Conservation (phyloP, 345 rosid genomes). For the Pseudoturritis turrita region DNA sequence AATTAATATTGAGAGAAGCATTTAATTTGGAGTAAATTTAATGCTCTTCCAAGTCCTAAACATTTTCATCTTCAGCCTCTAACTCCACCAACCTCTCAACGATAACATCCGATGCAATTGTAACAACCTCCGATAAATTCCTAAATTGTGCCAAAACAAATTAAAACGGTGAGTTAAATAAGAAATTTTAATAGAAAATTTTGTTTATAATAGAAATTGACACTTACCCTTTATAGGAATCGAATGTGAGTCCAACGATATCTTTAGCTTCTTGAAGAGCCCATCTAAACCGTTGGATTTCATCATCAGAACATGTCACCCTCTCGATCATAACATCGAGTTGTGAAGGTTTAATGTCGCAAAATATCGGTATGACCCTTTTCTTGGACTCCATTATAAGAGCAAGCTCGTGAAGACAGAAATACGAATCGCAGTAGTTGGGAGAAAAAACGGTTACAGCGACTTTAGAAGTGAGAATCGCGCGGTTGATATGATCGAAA, state of each 20-base stretch:
- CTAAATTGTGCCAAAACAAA: conserved; percentile 20
- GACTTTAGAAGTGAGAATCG: conserved; percentile 46
- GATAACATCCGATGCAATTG: conserved; percentile 51
- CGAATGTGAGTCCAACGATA: conserved; percentile 61
- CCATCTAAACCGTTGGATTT: conserved; percentile 43
- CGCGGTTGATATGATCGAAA: conserved; percentile 52
- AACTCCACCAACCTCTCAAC: conserved; percentile 53
- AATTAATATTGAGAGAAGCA: not conserved
- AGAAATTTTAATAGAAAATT: not conserved
- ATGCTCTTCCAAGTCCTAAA: not conserved
- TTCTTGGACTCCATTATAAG: conserved; percentile 60
- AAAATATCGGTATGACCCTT: conserved; percentile 69
- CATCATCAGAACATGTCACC: conserved; percentile 28
- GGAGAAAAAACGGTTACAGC: conserved; percentile 66
- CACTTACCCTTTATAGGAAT: conserved; percentile 58
- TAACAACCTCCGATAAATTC: conserved; percentile 61
- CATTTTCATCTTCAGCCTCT: conserved; percentile 31
- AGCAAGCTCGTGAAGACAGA: conserved; percentile 68
- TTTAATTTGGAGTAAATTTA: not conserved
- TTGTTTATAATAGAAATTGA: not conserved
- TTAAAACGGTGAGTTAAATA: not conserved
- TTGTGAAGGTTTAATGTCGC: conserved; percentile 68
- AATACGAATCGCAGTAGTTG: conserved; percentile 53
- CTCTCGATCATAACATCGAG: conserved; percentile 39
- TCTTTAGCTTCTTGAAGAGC: conserved; percentile 70